Conservation (phyloP, 768 basidiomycete genomes). For the Hydnum rufescens region DNA sequence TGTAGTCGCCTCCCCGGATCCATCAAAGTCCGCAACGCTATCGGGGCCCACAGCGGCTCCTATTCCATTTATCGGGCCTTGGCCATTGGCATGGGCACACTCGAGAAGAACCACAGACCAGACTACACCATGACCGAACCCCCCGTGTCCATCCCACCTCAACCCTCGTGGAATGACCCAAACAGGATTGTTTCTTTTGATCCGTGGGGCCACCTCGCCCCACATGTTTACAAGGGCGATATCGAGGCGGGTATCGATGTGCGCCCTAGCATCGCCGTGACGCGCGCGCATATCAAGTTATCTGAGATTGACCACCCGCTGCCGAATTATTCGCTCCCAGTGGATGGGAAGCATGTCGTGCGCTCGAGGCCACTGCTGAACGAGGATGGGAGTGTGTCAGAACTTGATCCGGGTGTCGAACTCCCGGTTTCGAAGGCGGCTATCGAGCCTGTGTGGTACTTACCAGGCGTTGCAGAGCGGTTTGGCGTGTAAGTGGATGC, state of each 20-base stretch:
- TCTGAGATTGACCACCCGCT: slow-evolving; percentile 76
- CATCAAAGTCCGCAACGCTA: slow-evolving; percentile 80
- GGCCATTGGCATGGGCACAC: slow-evolving; percentile 63
- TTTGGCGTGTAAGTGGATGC: slow-evolving; percentile 57
- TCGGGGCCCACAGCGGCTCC: slow-evolving; percentile 84
- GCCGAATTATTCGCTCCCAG: slow-evolving; percentile 42
- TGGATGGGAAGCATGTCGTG: slow-evolving; percentile 73
- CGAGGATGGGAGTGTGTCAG: slow-evolving; percentile 37
- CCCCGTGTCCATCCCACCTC: slow-evolving; percentile 56
- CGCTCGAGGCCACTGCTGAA: slow-evolving; percentile 43
- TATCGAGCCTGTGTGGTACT: slow-evolving; percentile 90
- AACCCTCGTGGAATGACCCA: slow-evolving; percentile 57
- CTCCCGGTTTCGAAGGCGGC: slow-evolving; percentile 81
- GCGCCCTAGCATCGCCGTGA: slow-evolving; percentile 82
- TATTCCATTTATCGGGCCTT: slow-evolving; percentile 92
- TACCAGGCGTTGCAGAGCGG: slow-evolving; percentile 85
- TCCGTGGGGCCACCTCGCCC: slow-evolving; percentile 81
- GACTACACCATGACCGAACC: slow-evolving; percentile 73
- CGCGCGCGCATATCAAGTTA: slow-evolving; percentile 76
- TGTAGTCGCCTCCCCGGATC: slow-evolving; percentile 67
- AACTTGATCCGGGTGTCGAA: slow-evolving; percentile 61
- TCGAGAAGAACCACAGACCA: slow-evolving; percentile 60
- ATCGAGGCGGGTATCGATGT: slow-evolving; percentile 58
- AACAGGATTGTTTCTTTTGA: slow-evolving; percentile 81
- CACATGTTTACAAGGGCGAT: slow-evolving; percentile 43